These are phyloP conservation scores for Xerocomus nothofagi DNA, from an alignment of 1,284 basidiomycete species.

Conservation along the genomic window DNA sequence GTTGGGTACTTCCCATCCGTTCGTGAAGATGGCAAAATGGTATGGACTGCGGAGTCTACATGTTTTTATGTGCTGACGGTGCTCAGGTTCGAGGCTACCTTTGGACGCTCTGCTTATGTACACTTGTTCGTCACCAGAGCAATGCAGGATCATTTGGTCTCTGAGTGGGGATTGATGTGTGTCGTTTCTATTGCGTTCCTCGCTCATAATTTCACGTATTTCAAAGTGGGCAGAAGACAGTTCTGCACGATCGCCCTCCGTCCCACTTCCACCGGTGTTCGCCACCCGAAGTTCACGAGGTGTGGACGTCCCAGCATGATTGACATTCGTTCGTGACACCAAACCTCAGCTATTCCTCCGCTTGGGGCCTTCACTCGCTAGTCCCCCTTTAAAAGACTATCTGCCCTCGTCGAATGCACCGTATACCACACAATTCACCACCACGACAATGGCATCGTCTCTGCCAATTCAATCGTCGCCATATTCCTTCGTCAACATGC, in stretches of 20 bases:
- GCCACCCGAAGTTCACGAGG: constrained; percentile 72
- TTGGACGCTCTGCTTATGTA: constrained; percentile 79
- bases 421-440: constrained; percentile 67
- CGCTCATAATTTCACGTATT: constrained; percentile 9
- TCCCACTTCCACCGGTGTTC: constrained; percentile 72
- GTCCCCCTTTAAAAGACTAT: constrained; percentile 37
- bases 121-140: constrained; percentile 95
- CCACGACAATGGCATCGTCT: constrained; percentile 16
- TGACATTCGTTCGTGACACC: constrained; percentile 23
- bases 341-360: constrained; percentile 55
- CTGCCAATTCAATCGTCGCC: constrained; percentile 23
- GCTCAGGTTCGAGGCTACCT: constrained; percentile 76
- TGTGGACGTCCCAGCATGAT: constrained; percentile 32
- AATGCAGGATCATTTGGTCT: constrained; percentile 72
- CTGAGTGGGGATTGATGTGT: constrained; percentile 78
- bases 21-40: constrained; percentile 78
- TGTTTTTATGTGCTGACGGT: background rate
- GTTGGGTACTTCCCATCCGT: constrained; percentile 62
- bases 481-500: constrained; percentile 40
- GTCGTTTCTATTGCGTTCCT: constrained; percentile 33
- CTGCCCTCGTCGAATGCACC: constrained; percentile 47
- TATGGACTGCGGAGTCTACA: constrained; percentile 33
- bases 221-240: constrained; percentile 70
- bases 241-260: constrained; percentile 89
- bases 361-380: constrained; percentile 40